Evolutionary conservation across 805 yeast species (phyloP).

Genomic region (Wickerhamiella musiphila): DNA sequence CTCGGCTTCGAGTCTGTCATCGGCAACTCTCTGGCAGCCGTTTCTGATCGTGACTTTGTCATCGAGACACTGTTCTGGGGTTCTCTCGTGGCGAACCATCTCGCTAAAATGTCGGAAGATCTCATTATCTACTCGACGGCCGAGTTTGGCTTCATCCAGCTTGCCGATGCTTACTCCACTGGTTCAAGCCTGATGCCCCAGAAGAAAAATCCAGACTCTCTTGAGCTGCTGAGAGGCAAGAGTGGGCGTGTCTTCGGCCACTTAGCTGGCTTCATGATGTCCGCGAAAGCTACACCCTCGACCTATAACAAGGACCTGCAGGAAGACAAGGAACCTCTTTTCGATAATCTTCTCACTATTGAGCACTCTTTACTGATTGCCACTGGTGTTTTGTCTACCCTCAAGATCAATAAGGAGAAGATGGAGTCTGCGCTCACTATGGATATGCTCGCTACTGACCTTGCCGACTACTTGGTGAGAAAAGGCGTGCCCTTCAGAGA

Average conservation of each 20-base stretch:
- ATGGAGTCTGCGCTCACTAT: slow-evolving; percentile 85
- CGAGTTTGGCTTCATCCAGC: slow-evolving; percentile 84
- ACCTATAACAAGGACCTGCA: slow-evolving; percentile 97
- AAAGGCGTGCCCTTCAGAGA: slow-evolving; percentile 98
- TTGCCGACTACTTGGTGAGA: slow-evolving; percentile 93
- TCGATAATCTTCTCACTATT: slow-evolving; percentile 76
- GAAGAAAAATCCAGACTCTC: slow-evolving; percentile 93
- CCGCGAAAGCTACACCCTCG: slow-evolving; percentile 91
- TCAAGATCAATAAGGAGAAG: slow-evolving; percentile 47
- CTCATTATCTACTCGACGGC: slow-evolving; percentile 91
- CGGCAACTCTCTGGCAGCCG: slow-evolving; percentile 94
- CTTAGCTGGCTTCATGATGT: slow-evolving; percentile 88
- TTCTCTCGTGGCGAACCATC: slow-evolving; percentile 83
- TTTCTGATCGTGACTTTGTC: slow-evolving; percentile 92
- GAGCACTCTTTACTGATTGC: slow-evolving; percentile 90
- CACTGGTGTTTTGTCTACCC: slow-evolving; percentile 88
- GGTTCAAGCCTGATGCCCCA: slow-evolving; percentile 99
- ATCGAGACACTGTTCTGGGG: slow-evolving; percentile 94
- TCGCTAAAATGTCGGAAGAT: slow-evolving; percentile 89
- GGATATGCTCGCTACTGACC: slow-evolving; percentile 98
- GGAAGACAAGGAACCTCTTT: slow-evolving; percentile 97
- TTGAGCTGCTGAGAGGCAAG: slow-evolving; percentile 90
- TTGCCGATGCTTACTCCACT: slow-evolving; percentile 96
- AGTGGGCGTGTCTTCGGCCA: slow-evolving; percentile 95
- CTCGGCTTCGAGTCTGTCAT: slow-evolving; percentile 73